A percentile compares a stretch with the other conserved stretches of the same genome.
These are phyloP conservation scores for Parafenestella ontariensis DNA, from an alignment of 2,329 filamentous ascomycete genomes.

Conservation along the genomic window DNA sequence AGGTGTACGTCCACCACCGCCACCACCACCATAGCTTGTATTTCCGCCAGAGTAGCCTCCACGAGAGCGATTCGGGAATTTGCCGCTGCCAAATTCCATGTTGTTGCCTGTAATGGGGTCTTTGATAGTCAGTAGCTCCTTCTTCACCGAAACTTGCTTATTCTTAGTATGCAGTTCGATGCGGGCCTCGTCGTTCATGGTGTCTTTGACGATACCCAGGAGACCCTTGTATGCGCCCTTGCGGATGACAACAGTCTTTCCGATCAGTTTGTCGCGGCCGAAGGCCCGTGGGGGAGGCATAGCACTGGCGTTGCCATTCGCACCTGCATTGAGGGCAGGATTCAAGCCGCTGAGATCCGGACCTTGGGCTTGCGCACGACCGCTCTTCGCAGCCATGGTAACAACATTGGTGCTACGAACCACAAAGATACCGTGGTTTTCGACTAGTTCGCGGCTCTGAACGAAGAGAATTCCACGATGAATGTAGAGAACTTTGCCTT, in stretches of 20 bases:
- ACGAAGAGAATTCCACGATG: conserved; percentile 92
- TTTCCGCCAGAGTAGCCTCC: conserved; percentile 48
- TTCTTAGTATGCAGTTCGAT: conserved; percentile 94
- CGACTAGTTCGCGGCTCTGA: conserved; percentile 80
- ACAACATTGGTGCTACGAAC: conserved; percentile 83
- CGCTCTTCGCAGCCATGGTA: conserved; percentile 93
- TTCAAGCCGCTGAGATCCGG: conserved; percentile 92
- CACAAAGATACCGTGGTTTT: conserved; percentile 91
- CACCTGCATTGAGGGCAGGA: conserved; percentile 72
- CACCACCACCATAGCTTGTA: conserved; percentile 47
- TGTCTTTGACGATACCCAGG: conserved; percentile 93
- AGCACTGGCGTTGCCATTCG: conserved; percentile 57
- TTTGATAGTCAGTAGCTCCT: conserved; percentile 82
- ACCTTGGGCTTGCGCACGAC: conserved; percentile 72
- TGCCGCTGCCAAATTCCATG: conserved; percentile 68
- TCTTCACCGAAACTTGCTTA: conserved; percentile 85
- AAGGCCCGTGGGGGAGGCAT: conserved; percentile 73
- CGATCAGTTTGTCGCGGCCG: conserved; percentile 83
- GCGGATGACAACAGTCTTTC: conserved; percentile 88
- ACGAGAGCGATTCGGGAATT: conserved; percentile 45
- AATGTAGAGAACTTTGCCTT: conserved; percentile 91
- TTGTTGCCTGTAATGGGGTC: conserved; percentile 78
- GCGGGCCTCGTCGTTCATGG: conserved; percentile 82
- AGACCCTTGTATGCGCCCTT: conserved; percentile 92
- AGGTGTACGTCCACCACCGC: conserved; percentile 50